Percentiles rank a stretch among this genome's conserved stretches.
Evolutionary conservation across 352 stramenopile genomes (phyloP).

Genomic region (Peronospora tabacina): DNA sequence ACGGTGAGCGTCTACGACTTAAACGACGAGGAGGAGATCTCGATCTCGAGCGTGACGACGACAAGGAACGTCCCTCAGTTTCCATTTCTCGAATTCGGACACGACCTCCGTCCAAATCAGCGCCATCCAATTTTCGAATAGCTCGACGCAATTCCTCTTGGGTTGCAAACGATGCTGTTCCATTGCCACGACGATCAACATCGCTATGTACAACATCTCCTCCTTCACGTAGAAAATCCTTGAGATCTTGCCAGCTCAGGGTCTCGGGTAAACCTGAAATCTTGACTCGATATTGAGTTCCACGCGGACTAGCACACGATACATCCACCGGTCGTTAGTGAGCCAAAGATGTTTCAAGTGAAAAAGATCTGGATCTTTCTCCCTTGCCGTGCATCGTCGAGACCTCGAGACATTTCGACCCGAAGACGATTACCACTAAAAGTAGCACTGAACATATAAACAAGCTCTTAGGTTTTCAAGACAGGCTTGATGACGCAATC

Average conservation of each 20-base stretch:
- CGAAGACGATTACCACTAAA: constrained; percentile 37
- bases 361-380: neutral
- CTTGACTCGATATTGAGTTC: constrained; percentile 48
- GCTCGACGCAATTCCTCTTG: constrained; percentile 47
- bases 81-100: constrained; percentile 38
- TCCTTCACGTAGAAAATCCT: constrained; percentile 49
- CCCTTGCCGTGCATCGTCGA: constrained; percentile 15
- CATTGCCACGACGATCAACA: constrained; percentile 57
- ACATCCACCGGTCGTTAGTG: neutral
- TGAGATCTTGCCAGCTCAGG: constrained; percentile 58
- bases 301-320: constrained; percentile 23
- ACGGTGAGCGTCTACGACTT: constrained; percentile 29
- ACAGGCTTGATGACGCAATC: neutral
- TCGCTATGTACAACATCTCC: constrained; percentile 60
- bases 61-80: constrained; percentile 4
- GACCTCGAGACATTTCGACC: constrained; percentile 45
- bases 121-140: constrained; percentile 43
- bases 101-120: constrained; percentile 39
- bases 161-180: constrained; percentile 57
- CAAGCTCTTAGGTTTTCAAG: neutral
- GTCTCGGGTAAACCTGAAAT: constrained; percentile 36
- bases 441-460: constrained; percentile 7
- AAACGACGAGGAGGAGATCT: constrained; percentile 15
- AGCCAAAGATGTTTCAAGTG: neutral
- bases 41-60: constrained; percentile 20